Percentiles rank a stretch among this genome's conserved stretches.
Evolutionary conservation across 768 basidiomycete species (phyloP).

Genomic region (Kockovaella imperatae): DNA sequence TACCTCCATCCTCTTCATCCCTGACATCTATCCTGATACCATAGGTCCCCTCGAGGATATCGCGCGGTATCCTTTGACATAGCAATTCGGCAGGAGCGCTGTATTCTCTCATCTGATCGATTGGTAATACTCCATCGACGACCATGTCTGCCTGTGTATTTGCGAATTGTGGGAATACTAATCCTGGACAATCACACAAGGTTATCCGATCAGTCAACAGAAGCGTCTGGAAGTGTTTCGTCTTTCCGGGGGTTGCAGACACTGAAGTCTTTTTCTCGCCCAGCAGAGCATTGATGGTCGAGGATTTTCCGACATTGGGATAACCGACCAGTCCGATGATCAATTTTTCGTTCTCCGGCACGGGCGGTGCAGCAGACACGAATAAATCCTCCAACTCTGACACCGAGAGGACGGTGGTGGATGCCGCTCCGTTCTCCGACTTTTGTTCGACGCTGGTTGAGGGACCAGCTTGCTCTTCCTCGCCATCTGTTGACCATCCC

Average conservation of each 20-base stretch:
- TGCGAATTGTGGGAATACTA: constrained; percentile 97
- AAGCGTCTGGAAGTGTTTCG: constrained; percentile 98
- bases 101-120: constrained; percentile 92
- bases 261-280: constrained; percentile 99
- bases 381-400: constrained; percentile 82
- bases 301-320: constrained; percentile 71
- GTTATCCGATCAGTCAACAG: constrained; percentile 78
- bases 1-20: constrained; percentile 72
- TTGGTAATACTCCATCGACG: constrained; percentile 92
- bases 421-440: constrained; percentile 38
- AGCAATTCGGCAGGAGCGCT: constrained; percentile 75
- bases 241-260: constrained; percentile 95
- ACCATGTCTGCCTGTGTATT: constrained; percentile 92
- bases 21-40: constrained; percentile 66
- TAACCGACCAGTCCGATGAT: constrained; percentile 63
- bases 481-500: constrained; percentile 37
- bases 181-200: constrained; percentile 94
- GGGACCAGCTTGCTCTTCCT: no score
- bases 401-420: constrained; percentile 73
- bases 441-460: no score
- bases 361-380: constrained; percentile 33
- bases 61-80: constrained; percentile 66
- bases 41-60: constrained; percentile 81
- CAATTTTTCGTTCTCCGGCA: constrained; percentile 31
- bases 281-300: constrained; percentile 92